phyloP scores from a whole-genome alignment of 352 stramenopile genomes.

The Phytophthora cajani region DNA sequence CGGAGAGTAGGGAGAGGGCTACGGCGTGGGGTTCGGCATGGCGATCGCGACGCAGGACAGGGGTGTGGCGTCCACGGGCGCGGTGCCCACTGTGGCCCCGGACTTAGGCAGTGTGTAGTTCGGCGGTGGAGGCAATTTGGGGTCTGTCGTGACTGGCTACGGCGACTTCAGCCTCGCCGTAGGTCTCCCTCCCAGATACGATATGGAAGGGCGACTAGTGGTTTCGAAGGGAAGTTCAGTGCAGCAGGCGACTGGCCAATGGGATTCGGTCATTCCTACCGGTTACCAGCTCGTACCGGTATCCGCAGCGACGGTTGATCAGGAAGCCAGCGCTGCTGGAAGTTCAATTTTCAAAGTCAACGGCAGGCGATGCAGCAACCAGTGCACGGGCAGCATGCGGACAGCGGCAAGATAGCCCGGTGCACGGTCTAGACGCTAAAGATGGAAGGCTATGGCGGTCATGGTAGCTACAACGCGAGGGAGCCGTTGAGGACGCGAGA shows the following conservation, averaged over 20 bases:
- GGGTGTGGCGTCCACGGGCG: too few species aligned
- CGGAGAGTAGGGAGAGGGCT: constrained; percentile 1
- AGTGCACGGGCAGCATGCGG: not conserved
- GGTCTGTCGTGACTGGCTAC: not conserved
- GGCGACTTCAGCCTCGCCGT: not conserved
- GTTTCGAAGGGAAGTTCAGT: not conserved
- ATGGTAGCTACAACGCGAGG: not conserved
- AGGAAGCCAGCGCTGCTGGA: not conserved
- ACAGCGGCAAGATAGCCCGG: not conserved
- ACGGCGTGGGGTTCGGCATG: not conserved
- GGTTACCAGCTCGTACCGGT: constrained; percentile 4
- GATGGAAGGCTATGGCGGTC: not conserved
- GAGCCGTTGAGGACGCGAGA: not conserved
- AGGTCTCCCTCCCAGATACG: constrained; percentile 4
- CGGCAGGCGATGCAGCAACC: not conserved
- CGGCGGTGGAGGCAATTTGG: not conserved
- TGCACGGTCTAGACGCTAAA: not conserved
- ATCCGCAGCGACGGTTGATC: not conserved
- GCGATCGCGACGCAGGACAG: constrained; percentile 1
- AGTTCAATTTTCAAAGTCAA: not conserved
- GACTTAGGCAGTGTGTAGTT: not conserved
- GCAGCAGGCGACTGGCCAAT: not conserved
- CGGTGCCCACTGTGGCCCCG: not conserved
- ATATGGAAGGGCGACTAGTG: constrained; percentile 5
- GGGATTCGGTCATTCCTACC: constrained; percentile 1